phyloP scores from a whole-genome alignment of 108 stramenopile genomes.

The Cyclotella sp. region DNA sequence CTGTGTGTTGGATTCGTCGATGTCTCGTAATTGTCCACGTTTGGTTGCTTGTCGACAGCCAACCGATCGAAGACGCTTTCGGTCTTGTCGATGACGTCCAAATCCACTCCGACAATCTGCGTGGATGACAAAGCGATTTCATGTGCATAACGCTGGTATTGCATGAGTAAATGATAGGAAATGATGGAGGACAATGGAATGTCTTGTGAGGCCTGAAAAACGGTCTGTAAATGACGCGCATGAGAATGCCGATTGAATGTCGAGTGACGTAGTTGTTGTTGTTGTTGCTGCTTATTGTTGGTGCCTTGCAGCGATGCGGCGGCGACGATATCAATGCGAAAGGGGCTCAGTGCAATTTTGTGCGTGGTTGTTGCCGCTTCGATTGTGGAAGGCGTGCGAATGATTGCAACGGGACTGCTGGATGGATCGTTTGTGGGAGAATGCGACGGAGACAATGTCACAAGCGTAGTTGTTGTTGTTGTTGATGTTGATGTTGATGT shows the following conservation, averaged over 20 bases:
- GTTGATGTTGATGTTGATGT: too few relatives aligned
- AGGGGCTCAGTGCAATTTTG: background rate
- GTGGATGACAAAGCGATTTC: background rate
- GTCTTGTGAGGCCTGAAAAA: background rate
- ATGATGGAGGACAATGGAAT: background rate
- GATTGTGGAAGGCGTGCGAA: too few relatives aligned
- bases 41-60: background rate
- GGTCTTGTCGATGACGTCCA: conserved; percentile 1
- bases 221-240: background rate
- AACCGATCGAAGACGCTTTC: background rate
- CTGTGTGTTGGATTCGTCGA: too few relatives aligned
- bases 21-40: too few relatives aligned
- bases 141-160: background rate
- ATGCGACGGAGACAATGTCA: too few relatives aligned
- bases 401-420: background rate
- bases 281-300: background rate
- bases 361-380: background rate
- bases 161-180: background rate
- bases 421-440: background rate
- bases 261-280: background rate
- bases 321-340: conserved; percentile 1
- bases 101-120: background rate
- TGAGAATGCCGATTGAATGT: too few relatives aligned
- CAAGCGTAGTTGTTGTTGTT: too few relatives aligned
- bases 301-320: background rate